phyloP scores from a whole-genome alignment of 352 stramenopile species.

The Pythium periplocum region DNA sequence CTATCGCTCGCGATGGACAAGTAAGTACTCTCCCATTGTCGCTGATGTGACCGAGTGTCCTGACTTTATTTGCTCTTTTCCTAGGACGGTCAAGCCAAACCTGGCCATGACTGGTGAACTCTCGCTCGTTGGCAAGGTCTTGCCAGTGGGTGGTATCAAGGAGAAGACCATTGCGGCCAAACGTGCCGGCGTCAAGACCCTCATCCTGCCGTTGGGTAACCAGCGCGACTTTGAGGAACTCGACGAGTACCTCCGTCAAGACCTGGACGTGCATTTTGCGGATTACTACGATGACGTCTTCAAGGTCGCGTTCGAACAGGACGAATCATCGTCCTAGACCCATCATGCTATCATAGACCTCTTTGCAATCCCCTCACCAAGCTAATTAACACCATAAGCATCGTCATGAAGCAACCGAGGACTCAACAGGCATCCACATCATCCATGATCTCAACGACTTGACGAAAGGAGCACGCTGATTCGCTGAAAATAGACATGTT shows the following conservation, averaged over 20 bases:
- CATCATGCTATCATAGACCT: too few relatives aligned
- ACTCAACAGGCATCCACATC: too few relatives aligned
- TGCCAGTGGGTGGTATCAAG: constrained; percentile 99
- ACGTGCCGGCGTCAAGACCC: constrained; percentile 91
- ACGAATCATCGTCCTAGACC: constrained; percentile 3
- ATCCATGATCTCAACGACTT: too few relatives aligned
- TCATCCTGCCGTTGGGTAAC: constrained; percentile 94
- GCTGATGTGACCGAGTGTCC: neutral
- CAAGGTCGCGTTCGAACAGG: constrained; percentile 89
- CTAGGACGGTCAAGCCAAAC: constrained; percentile 89
- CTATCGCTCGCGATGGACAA: constrained; percentile 93
- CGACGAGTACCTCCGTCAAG: constrained; percentile 95
- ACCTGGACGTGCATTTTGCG: constrained; percentile 95
- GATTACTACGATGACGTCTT: constrained; percentile 96
- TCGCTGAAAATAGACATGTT: too few relatives aligned
- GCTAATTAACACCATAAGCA: too few relatives aligned
- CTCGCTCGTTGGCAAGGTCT: constrained; percentile 96
- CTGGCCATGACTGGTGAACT: constrained; percentile 98
- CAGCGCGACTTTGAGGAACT: constrained; percentile 96
- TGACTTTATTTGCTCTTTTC: neutral
- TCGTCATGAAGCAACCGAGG: too few relatives aligned
- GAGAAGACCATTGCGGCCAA: constrained; percentile 99
- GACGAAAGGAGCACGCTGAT: too few relatives aligned
- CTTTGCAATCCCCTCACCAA: too few relatives aligned
- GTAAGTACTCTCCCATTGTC: constrained; percentile 29